Conservation (phyloP, 257 asterid genomes). For the Plectranthus barbatus region DNA sequence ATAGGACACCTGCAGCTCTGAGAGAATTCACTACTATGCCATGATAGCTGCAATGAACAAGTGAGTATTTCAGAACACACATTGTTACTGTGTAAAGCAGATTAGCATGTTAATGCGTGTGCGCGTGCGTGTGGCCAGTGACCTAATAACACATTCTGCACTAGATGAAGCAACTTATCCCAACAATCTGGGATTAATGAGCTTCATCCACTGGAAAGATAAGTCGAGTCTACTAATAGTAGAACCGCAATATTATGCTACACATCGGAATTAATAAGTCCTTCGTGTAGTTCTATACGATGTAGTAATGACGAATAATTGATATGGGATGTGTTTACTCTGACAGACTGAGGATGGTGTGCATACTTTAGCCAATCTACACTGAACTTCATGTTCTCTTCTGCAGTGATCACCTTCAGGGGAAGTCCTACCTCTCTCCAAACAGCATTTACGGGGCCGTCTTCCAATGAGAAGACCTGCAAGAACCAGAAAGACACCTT, state of each 20-base stretch:
- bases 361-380: conserved; percentile 89
- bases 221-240: no score
- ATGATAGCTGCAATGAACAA: conserved; percentile 55
- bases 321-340: not conserved
- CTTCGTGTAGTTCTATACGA: no score
- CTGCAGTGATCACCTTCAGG: conserved; percentile 34
- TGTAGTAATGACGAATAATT: not conserved
- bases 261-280: not conserved
- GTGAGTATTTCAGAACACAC: conserved; percentile 4
- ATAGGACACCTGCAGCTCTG: conserved; percentile 42
- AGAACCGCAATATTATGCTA: no score
- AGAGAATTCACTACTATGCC: conserved; percentile 74
- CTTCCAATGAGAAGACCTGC: conserved; percentile 65
- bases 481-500: no score
- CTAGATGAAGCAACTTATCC: not conserved
- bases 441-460: conserved; percentile 52
- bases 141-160: not conserved
- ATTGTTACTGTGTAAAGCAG: not conserved
- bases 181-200: no score
- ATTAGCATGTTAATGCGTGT: no score
- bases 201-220: not conserved
- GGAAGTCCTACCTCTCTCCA: conserved; percentile 62
- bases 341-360: conserved; percentile 1
- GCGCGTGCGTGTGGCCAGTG: no score
- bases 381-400: conserved; percentile 35